Evolutionary conservation across 495 filamentous ascomycete species (phyloP).

Genomic region (Penicillium canariense): DNA sequence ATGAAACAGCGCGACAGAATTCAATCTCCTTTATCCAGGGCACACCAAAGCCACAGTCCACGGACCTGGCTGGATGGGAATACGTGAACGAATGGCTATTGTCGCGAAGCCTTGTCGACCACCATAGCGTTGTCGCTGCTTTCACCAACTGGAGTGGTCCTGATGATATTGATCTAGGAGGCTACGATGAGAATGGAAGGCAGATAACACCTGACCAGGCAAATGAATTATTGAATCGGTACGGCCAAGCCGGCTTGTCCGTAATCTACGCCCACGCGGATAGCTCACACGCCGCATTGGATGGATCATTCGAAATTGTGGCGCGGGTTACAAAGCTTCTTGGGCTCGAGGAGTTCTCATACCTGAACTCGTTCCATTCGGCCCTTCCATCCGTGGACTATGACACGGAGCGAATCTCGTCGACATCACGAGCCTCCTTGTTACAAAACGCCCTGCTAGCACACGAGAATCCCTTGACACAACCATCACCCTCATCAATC

Average conservation of each 20-base stretch:
- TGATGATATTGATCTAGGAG: constrained; percentile 73
- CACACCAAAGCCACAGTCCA: constrained; percentile 17
- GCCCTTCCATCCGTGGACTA: constrained; percentile 32
- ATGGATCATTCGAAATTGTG: constrained; percentile 61
- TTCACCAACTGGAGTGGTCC: constrained; percentile 80
- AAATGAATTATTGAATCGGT: constrained; percentile 55
- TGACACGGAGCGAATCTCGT: constrained; percentile 37
- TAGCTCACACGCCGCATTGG: constrained; percentile 55
- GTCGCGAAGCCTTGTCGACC: constrained; percentile 52
- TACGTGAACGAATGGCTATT: constrained; percentile 81
- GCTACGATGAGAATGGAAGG: constrained; percentile 50
- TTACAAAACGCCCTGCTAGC: constrained; percentile 57
- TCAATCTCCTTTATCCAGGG: constrained; percentile 31
- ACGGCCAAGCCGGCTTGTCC: constrained; percentile 71
- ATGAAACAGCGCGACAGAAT: constrained; percentile 29
- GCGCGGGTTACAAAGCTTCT: constrained; percentile 58
- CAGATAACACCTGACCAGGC: constrained; percentile 53
- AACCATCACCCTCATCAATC: constrained; percentile 57
- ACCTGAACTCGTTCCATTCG: constrained; percentile 28
- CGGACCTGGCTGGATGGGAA: constrained; percentile 60
- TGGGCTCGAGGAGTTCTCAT: constrained; percentile 52
- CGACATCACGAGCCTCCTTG: constrained; percentile 46
- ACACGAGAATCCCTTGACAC: constrained; percentile 64
- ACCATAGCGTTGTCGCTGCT: constrained; percentile 52
- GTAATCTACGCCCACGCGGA: constrained; percentile 67